Evolutionary conservation across 2,329 filamentous ascomycete species (phyloP).

Genomic region (Shiraia sp.): DNA sequence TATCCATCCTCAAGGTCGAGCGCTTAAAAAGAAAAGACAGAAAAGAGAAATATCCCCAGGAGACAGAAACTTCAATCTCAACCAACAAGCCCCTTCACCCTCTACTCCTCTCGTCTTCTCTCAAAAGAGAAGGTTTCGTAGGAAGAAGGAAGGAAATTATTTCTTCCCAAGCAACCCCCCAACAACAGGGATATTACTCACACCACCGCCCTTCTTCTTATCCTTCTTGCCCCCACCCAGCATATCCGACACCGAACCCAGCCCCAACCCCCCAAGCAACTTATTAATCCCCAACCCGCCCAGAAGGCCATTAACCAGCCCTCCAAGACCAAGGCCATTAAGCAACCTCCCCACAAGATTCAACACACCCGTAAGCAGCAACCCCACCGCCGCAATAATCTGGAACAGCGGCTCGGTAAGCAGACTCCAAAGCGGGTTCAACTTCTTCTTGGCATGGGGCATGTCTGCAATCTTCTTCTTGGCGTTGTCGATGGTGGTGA

Average conservation of each 20-base stretch:
- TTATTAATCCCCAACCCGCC: conserved; percentile 77
- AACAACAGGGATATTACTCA: conserved; percentile 49
- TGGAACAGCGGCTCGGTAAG: conserved; percentile 86
- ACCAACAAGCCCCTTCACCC: no score
- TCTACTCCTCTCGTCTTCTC: no score
- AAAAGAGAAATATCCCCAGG: no score
- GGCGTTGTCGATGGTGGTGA: conserved; percentile 80
- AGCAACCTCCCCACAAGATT: conserved; percentile 81
- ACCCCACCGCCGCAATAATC: conserved; percentile 85
- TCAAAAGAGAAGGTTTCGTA: no score
- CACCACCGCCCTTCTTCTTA: conserved; percentile 49
- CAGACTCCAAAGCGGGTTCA: conserved; percentile 86
- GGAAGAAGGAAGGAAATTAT: no score
- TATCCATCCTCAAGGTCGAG: no score
- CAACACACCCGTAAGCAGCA: conserved; percentile 80
- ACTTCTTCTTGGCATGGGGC: conserved; percentile 92
- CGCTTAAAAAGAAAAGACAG: no score
- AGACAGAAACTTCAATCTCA: no score
- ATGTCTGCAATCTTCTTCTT: conserved; percentile 89
- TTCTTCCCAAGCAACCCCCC: conserved; percentile 53
- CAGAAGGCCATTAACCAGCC: conserved; percentile 76
- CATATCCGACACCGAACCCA: conserved; percentile 55
- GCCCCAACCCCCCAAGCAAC: conserved; percentile 72
- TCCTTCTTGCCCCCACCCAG: conserved; percentile 61
- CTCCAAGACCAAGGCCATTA: conserved; percentile 79